Evolutionary conservation across 1,284 basidiomycete species (phyloP), one percentile per base, ranked within the genome.

Genomic region (Coriolopsis trogii): DNA sequence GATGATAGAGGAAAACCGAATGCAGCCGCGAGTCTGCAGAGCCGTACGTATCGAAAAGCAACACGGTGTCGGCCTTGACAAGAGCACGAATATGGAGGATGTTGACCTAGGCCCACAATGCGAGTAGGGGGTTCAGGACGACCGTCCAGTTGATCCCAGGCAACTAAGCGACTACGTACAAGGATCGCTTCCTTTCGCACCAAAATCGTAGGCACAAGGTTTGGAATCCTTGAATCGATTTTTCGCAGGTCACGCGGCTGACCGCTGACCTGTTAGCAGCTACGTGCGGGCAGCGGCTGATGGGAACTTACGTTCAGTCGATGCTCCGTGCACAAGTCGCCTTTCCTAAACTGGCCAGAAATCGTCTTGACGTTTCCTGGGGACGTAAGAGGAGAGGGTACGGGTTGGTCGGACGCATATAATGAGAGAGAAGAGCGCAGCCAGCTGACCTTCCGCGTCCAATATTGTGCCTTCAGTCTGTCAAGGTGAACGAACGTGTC

Each of bases 161-260:
- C 28, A 41, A n/a, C 21, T 21, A 48, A n/a, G 34, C 38, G 45
- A 37, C 42, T 54, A 63, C 84, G 55, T 66, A 91, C 91, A 56
- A 98, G 78, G 59, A 98, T 89, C 41, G 91, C 93, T 67, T 93
- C 87, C 63, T 87, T 87, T 55, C 96, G 81, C 36, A 92, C 85
- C 39, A 99, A 80, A 64, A 98, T 97, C 31, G 93, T 95, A 26
- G 96, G 95, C 13, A 98, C 93, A 49, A 96, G 82, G 70, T 95
- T 97, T 18, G 95, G 94, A 53, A 95, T 84, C 57, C 94, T 80
- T 12, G 92, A 94, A 75, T 98, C 96, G 63, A 99, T 93, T 76
- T 98, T 98, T 51, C 96, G 88, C 36, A 99, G 78, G 73, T 99
- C 96, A 76, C 96, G 89, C 58, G 94, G 91, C 90, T 98, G 68